phyloP scores from a whole-genome alignment of 768 basidiomycete genomes.

The Naematelia encephala region DNA sequence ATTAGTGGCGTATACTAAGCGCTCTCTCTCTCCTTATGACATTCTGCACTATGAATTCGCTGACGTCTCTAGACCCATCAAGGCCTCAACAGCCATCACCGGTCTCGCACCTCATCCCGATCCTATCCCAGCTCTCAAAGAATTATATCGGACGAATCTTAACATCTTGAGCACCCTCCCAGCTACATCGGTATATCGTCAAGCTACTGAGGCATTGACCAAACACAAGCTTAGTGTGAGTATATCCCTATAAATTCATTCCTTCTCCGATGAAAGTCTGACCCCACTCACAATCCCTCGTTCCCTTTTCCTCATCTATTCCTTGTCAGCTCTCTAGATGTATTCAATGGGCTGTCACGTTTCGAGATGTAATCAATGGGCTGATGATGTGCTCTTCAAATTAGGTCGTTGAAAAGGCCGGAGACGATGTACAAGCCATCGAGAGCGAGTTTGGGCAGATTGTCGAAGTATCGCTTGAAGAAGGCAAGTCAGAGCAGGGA shows the following conservation, averaged over 20 bases:
- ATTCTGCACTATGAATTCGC: too few relatives aligned
- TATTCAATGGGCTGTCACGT: background rate
- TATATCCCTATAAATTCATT: too few relatives aligned
- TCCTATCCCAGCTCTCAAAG: conserved; percentile 72
- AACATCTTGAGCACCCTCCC: conserved; percentile 65
- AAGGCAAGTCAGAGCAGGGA: conserved; percentile 75
- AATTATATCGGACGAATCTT: conserved; percentile 76
- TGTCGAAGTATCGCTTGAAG: conserved; percentile 78
- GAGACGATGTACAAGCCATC: conserved; percentile 62
- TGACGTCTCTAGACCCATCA: conserved; percentile 55
- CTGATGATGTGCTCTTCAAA: background rate
- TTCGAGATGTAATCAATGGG: background rate
- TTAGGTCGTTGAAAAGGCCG: conserved; percentile 63
- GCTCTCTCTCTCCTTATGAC: too few relatives aligned
- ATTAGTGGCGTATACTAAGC: too few relatives aligned
- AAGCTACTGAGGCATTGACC: conserved; percentile 63
- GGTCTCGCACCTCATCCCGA: conserved; percentile 80
- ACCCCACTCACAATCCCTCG: background rate
- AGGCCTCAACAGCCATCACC: conserved; percentile 78
- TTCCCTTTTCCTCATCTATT: background rate
- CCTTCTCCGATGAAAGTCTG: background rate
- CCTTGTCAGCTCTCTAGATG: background rate
- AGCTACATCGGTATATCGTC: conserved; percentile 79
- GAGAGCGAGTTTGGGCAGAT: conserved; percentile 80
- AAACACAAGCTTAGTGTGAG: conserved; percentile 18